These are phyloP conservation scores for Pseudogymnoascus sp. DNA, from an alignment of 2,329 filamentous ascomycete genomes.

Conservation along the genomic window DNA sequence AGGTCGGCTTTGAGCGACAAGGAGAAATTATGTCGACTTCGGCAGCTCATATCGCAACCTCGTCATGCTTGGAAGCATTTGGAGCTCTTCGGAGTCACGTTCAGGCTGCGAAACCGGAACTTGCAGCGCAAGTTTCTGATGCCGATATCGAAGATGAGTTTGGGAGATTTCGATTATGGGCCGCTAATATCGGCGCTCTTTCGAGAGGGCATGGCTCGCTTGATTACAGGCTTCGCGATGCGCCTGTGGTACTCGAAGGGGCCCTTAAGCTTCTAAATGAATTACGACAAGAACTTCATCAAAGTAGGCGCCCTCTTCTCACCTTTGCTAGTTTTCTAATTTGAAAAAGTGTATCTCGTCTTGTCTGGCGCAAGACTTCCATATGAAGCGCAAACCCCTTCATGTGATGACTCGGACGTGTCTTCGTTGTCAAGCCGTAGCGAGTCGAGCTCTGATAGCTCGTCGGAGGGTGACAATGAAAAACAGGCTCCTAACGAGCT, in stretches of 20 bases:
- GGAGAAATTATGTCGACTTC: neutral
- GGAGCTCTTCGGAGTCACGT: neutral
- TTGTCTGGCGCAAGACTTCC: slow-evolving; percentile 1
- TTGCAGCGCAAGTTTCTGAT: neutral
- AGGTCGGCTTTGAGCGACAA: neutral
- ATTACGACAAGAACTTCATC: slow-evolving; percentile 1
- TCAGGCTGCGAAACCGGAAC: neutral
- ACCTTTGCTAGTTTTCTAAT: neutral
- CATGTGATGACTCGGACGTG: neutral
- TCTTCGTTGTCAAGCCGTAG: slow-evolving; percentile 2
- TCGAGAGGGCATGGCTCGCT: slow-evolving; percentile 10
- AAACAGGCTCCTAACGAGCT: neutral
- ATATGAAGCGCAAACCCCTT: neutral
- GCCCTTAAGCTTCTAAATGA: slow-evolving; percentile 2
- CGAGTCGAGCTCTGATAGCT: neutral
- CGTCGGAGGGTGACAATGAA: neutral
- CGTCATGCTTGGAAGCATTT: slow-evolving; percentile 1
- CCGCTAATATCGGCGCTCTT: slow-evolving; percentile 10
- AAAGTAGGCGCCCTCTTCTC: neutral
- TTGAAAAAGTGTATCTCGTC: neutral
- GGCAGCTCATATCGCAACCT: neutral
- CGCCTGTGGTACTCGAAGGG: neutral
- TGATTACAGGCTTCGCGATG: slow-evolving; percentile 10
- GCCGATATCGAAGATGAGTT: slow-evolving; percentile 9
- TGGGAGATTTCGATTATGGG: slow-evolving; percentile 11